These are phyloP conservation scores for Eucalyptus cloeziana DNA, from an alignment of 345 rosid genomes.

Conservation along the genomic window DNA sequence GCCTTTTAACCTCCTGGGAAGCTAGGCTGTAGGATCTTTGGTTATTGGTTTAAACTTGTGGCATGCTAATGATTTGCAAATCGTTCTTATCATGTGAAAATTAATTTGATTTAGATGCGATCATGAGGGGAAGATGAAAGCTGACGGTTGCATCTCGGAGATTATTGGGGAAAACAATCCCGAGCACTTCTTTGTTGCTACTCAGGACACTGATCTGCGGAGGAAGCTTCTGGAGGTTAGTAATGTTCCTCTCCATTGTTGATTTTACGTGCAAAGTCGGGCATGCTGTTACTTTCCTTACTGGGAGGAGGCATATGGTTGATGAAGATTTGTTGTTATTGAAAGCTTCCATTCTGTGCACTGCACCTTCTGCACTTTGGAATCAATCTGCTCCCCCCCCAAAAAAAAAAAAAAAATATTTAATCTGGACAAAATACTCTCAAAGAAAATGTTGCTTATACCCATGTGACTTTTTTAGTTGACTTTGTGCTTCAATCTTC, in stretches of 20 bases:
- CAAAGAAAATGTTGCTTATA: not conserved
- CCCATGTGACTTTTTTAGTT: not conserved
- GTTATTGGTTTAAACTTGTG: not conserved
- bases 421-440: not conserved
- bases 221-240: slow-evolving; percentile 58
- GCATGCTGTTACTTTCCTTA: not conserved
- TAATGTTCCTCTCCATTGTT: not conserved
- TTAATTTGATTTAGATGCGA: slow-evolving; percentile 46
- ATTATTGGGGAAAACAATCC: slow-evolving; percentile 47
- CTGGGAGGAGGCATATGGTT: not conserved
- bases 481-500: not conserved
- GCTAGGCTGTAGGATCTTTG: not conserved
- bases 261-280: not conserved
- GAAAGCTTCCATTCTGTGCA: not conserved
- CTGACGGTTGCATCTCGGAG: slow-evolving; percentile 60
- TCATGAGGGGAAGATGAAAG: slow-evolving; percentile 53
- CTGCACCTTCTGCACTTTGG: not conserved
- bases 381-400: not conserved
- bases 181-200: slow-evolving; percentile 79
- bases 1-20: not conserved
- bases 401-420: too few species aligned
- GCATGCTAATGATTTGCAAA: not conserved
- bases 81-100: not conserved
- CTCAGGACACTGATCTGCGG: slow-evolving; percentile 69
- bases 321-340: not conserved